A percentile compares a stretch with the other conserved stretches of the same genome.
Evolutionary conservation across 331 rosid genomes (phyloP).

Genomic region (Cydonia oblonga): DNA sequence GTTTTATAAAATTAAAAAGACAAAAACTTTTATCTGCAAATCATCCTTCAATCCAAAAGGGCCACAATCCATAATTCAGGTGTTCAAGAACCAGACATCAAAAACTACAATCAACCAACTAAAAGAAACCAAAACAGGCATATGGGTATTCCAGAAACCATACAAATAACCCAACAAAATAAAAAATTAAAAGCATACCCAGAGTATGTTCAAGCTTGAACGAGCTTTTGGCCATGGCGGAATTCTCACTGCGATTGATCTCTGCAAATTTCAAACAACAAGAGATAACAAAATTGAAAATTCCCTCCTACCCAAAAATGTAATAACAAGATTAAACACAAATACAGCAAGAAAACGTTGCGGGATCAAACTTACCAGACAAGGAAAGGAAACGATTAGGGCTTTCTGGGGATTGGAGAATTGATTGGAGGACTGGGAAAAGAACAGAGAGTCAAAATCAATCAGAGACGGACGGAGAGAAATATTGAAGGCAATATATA

Average conservation of each 20-base stretch:
- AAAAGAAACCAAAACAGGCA: not conserved
- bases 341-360: not conserved
- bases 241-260: conserved; percentile 1
- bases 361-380: conserved; percentile 11
- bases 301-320: not conserved
- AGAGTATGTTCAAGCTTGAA: conserved; percentile 68
- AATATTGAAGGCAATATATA: not conserved
- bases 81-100: not conserved
- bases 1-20: not conserved
- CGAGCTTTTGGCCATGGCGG: conserved; percentile 57
- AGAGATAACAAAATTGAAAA: conserved; percentile 19
- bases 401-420: not conserved
- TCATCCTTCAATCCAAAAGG: not conserved
- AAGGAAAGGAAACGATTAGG: not conserved
- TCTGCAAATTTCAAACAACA: conserved; percentile 37
- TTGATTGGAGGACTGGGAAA: not conserved
- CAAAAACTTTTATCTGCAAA: not conserved
- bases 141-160: not conserved
- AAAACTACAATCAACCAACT: not conserved
- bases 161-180: not conserved
- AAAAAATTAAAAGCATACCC: conserved; percentile 25
- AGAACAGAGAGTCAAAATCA: conserved; percentile 5
- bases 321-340: not conserved
- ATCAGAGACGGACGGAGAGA: not conserved
- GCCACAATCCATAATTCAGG: not conserved